Evolutionary conservation across 1,139 yeast species (phyloP).

Genomic region (Yamadazyma trypodendri): DNA sequence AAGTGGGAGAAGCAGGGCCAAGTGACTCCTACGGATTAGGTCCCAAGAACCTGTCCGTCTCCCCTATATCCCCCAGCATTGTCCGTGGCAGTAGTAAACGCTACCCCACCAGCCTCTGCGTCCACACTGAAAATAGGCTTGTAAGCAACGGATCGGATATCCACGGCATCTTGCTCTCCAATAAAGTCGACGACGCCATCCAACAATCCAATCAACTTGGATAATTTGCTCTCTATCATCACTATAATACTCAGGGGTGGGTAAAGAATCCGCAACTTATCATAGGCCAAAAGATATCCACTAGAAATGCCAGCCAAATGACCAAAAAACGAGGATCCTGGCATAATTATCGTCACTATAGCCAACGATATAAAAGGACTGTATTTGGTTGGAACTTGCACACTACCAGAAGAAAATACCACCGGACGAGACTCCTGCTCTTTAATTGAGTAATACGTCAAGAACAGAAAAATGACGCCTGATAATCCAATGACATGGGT

Average conservation of each 20-base stretch:
- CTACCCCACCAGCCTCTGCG: constrained; percentile 18
- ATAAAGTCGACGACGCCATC: constrained; percentile 55
- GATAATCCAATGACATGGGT: constrained; percentile 64
- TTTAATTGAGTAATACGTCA: constrained; percentile 61
- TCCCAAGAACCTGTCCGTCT: constrained; percentile 34
- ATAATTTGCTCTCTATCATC: constrained; percentile 61
- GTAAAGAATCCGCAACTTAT: constrained; percentile 51
- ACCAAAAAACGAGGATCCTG: constrained; percentile 67
- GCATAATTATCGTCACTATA: constrained; percentile 47
- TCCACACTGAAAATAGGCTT: constrained; percentile 31
- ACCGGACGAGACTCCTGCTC: constrained; percentile 56
- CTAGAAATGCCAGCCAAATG: constrained; percentile 50
- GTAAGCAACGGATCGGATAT: constrained; percentile 40
- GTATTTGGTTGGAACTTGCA: constrained; percentile 57
- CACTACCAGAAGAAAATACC: constrained; percentile 23
- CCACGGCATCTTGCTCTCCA: constrained; percentile 55
- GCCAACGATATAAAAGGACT: constrained; percentile 59
- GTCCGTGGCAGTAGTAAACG: constrained; percentile 6
- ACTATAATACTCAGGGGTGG: constrained; percentile 69
- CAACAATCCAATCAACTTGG: constrained; percentile 48
- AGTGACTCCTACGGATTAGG: no score
- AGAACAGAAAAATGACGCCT: constrained; percentile 74
- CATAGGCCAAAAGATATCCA: constrained; percentile 53
- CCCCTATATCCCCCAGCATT: constrained; percentile 23
- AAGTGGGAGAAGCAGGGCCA: no score